Base-by-base conservation (phyloP, 208 protist species). In the Zelonia costaricensis region DNA sequence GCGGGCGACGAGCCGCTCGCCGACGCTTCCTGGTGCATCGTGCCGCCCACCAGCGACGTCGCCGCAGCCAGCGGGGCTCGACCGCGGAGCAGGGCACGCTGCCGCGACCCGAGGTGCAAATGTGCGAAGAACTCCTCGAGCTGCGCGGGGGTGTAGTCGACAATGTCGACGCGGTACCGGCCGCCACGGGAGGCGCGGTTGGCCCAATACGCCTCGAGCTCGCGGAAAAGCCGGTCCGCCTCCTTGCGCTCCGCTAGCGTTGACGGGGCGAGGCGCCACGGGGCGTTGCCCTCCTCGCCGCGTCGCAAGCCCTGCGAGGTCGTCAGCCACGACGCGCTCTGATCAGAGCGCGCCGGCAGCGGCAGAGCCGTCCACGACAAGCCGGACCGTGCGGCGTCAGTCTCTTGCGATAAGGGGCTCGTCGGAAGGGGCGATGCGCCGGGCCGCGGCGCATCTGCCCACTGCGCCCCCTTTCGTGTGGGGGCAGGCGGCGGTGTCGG, bases 51-150 rank as follows among this genome's bases (percentile, higher is more conserved):
- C n/a, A 88, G 65, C 18, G 85, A 88, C 8, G 74, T 82, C 18
- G 61, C 58, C 25, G 62, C 67, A 10, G 83, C 85, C 20, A 94
- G 66, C 31, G 85, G 88, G 22, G 85, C 88, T 4, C 85, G 76
- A 4, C 85, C 85, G 39, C 69, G 67, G 23, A 88, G 69, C 31
- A 89, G 69, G 12, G 74, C 80, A 9, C 79, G 71, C 53, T 89
- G 65, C 48, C 62, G 25, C 15, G 62, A 52, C 0, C 76, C 78
- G n/a, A 81, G 62, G 27, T 73, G 64, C 25, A 94, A 67, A 38
- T 91, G 69, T 5, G 62, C 67, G 53, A 86, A 91, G 55, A 94
- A 94, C 52, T 79, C 69, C 18, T 84, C 67, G 12, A 94, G 64
- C 62, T 84, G 83, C 45, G 78, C 68, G 18, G 60, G 59, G 9